A percentile compares a stretch with the other conserved stretches of the same genome.
phyloP scores from a whole-genome alignment of 2,329 filamentous ascomycete genomes.

The Onygenales sp. region DNA sequence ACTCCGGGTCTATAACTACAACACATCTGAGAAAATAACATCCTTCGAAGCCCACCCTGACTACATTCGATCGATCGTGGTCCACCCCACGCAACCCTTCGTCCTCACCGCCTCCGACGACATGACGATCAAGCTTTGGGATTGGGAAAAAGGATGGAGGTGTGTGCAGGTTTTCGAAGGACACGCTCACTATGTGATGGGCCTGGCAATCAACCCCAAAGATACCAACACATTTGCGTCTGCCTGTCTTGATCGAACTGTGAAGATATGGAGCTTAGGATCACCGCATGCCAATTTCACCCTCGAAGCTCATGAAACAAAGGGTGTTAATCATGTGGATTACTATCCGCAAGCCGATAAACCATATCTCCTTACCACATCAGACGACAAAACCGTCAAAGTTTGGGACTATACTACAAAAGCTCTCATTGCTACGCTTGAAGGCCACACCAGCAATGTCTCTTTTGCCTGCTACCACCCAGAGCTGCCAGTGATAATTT shows the following conservation, averaged over 20 bases:
- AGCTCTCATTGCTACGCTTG: conserved; percentile 87
- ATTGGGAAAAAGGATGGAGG: conserved; percentile 98
- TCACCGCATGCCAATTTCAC: conserved; percentile 94
- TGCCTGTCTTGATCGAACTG: conserved; percentile 89
- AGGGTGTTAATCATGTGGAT: conserved; percentile 96
- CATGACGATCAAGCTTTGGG: conserved; percentile 98
- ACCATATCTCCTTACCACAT: conserved; percentile 87
- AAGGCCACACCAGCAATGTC: conserved; percentile 96
- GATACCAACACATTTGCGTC: conserved; percentile 89
- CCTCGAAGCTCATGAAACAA: conserved; percentile 90
- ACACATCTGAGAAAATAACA: conserved; percentile 96
- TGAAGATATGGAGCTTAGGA: conserved; percentile 96
- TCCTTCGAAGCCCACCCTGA: conserved; percentile 96
- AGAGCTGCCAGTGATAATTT: conserved; percentile 92
- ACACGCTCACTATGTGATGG: conserved; percentile 95
- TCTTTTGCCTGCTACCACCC: conserved; percentile 98
- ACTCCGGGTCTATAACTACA: conserved; percentile 93
- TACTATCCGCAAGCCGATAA: conserved; percentile 64
- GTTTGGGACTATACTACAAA: conserved; percentile 99
- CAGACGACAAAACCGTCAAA: conserved; percentile 93
- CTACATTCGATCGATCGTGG: conserved; percentile 92
- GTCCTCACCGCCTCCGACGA: conserved; percentile 95
- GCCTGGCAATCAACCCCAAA: conserved; percentile 92
- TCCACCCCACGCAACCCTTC: conserved; percentile 92
- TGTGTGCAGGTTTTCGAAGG: conserved; percentile 96